Base-by-base conservation (phyloP, 441 rosid genomes). In the Pelargonium australe region DNA sequence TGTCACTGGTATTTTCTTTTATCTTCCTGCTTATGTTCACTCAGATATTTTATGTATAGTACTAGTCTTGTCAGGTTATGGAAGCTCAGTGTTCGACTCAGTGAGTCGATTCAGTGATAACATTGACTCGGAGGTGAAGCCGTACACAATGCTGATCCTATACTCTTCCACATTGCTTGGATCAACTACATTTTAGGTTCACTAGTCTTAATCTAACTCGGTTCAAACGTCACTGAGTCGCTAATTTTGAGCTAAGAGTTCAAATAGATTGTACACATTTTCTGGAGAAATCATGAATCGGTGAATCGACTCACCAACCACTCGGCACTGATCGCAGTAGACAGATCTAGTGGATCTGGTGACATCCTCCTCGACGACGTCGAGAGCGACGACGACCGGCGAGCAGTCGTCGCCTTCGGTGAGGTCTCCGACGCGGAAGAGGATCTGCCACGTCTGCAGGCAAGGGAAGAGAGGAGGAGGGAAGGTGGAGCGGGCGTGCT, bases 241-340 rank as follows among this genome's bases (percentile, higher is more conserved):
- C 37, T 34, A 34, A 34, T 34, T 34, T 34, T 34, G 37, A 34
- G 37, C 5, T 51, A 6, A 6, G 16, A 51, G 58, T 51, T 51
- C 58, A 13, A n/a, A 51, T 5, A 51, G 7, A n/a, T 5, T 51
- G 19, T 51, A 51, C 1, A 51, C 58, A 51, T 5, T 51, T 51
- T 16, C 58, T 51, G 58, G 58, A 51, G 16, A 51, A 13, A 13
- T 51, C 14, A 49, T 11, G n/a, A 12, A 49, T 49, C 20, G 47
- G 73, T 23, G 74, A 68, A 68, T 28, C 20, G 75, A 83, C 92
- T 87, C 80, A 89, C 96, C 92, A 31, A 87, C 88, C 49, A 89
- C 92, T 57, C 87, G 85, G 76, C 92, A 89, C 82, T 87, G 89
- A 75, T 86, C 86, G 63, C 92, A 89, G 72, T 89, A 86, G 28